A percentile compares a stretch with the other conserved stretches of the same genome.
Evolutionary conservation across 2,329 filamentous ascomycete genomes (phyloP).

Genomic region (Lecanosticta acicola): DNA sequence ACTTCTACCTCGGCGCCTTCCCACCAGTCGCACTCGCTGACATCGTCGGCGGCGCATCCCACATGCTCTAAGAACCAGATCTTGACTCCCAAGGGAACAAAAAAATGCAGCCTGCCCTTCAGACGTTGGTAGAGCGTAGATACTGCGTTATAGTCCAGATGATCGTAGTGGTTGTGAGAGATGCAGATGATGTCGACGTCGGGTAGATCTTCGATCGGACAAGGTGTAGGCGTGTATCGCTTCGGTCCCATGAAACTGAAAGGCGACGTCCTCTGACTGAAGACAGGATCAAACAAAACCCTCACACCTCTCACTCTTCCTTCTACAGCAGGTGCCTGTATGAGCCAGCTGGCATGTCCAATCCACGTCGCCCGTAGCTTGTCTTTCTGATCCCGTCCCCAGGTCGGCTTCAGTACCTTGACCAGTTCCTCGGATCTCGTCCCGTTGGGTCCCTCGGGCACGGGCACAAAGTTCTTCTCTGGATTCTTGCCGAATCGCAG

Average conservation of each 20-base stretch:
- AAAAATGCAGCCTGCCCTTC: constrained; percentile 37
- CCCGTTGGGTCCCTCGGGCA: constrained; percentile 35
- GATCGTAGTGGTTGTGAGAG: constrained; percentile 54
- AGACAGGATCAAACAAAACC: constrained; percentile 51
- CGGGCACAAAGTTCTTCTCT: constrained; percentile 43
- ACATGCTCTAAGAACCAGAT: constrained; percentile 35
- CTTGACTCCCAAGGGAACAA: constrained; percentile 40
- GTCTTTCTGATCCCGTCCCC: constrained; percentile 29
- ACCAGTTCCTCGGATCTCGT: constrained; percentile 37
- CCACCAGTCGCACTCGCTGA: constrained; percentile 50
- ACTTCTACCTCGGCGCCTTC: constrained; percentile 36
- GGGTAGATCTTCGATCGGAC: constrained; percentile 45
- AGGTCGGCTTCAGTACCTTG: constrained; percentile 38
- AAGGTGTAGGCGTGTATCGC: constrained; percentile 49
- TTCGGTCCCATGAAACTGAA: constrained; percentile 46
- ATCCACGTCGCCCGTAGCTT: constrained; percentile 47
- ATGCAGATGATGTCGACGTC: constrained; percentile 49
- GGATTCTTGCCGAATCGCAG: constrained; percentile 34
- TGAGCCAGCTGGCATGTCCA: constrained; percentile 47
- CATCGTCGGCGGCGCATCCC: constrained; percentile 36
- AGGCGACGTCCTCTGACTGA: constrained; percentile 46
- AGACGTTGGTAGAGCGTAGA: constrained; percentile 36
- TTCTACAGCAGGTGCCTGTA: constrained; percentile 37
- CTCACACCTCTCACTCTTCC: constrained; percentile 37
- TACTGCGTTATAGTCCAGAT: constrained; percentile 47